Evolutionary conservation across 1,139 yeast species (phyloP), one percentile per base, ranked within the genome.

Genomic region (Suhomyces terraborum): DNA sequence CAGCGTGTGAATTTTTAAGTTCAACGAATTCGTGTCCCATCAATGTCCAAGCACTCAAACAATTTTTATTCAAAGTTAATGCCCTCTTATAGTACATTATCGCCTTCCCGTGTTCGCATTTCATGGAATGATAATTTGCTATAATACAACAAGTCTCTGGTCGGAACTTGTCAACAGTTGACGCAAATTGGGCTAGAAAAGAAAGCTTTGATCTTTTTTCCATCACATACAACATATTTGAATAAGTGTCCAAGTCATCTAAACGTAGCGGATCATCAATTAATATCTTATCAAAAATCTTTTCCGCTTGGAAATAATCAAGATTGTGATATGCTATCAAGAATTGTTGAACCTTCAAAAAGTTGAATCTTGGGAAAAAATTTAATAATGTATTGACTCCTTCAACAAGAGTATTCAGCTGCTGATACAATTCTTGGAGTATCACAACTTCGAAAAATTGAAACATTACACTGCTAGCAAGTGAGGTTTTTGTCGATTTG

Each of bases 11-110:
- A 63, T 94, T 94, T 56, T 93, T 91, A 52, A 93, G 73, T 61
- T 94, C 98, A 9, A 94, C 95, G 67, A 88, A 94, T 64, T 94
- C 99, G 64, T 94, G 99, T 9, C 99, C 98, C 97, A 94, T 91
- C 45, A 94, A 71, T 0, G 98, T 93, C 98, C 98, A 94, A 0
- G 98, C 98, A 52, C 91, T 82, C 14, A 91, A 69, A 53, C 95
- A 88, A 51, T 81, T 80, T 45, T 88, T 80, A 59, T 89, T 86
- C 42, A 93, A 69, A 0, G 88, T 80, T 30, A 94, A 67, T 0
- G 98, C 98, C 41, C 98, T 73, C 55, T 89, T 85, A 57, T 91
- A 94, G 64, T 89, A 89, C 80, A 85, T 81, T 45, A 94, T 88
- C 0, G 98, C 95, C 62, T 87, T 87, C 59, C 91, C 97, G 60